Evolutionary conservation across 805 yeast genomes (phyloP), one percentile per base, ranked within the genome.

Genomic region (Candida pini): DNA sequence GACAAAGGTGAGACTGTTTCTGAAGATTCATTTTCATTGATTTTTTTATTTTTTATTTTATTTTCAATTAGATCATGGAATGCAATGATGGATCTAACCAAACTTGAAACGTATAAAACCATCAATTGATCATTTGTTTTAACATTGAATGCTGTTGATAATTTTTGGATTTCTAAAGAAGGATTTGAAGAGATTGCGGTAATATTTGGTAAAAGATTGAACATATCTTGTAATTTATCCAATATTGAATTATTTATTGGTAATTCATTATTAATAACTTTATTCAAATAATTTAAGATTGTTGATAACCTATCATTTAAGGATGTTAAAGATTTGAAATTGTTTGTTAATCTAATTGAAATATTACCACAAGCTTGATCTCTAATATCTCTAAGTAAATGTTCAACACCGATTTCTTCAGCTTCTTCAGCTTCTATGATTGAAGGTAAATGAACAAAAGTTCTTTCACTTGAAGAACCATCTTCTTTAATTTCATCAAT

Each of bases 381-480:
- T 52, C 97, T 77, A 17, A 88, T 87, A 54, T 92, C 98, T 54
- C 97, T 79, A 40, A 92, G 64, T 41, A 92, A 64, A 58, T 92
- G 99, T 60, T 92, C 99, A 10, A 92, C 99, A 43, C 98, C 99
- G 48, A 92, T 92, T 62, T 92, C 99, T 63, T 92, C 99, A 8
- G 98, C 98, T 58, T 92, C 99, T 56, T 92, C 98, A 3, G 99
- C 99, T 56, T 85, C 90, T 44, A 94, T 87, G 19, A 76, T 69
- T 10, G 96, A 85, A 9, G 97, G 96, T 20, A 90, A 78, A 60
- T 92, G 98, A 30, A 85, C 76, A 64, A 92, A 92, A 4, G 97
- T 88, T 62, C 82, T 81, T 54, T 87, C 95, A 7, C 95, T 84
- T 4, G 89, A 77, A 2, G 96, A 76, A 15, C 98, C 98, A 60